Conservation (phyloP, 352 stramenopile species). For the Pythium pyrilobum region DNA sequence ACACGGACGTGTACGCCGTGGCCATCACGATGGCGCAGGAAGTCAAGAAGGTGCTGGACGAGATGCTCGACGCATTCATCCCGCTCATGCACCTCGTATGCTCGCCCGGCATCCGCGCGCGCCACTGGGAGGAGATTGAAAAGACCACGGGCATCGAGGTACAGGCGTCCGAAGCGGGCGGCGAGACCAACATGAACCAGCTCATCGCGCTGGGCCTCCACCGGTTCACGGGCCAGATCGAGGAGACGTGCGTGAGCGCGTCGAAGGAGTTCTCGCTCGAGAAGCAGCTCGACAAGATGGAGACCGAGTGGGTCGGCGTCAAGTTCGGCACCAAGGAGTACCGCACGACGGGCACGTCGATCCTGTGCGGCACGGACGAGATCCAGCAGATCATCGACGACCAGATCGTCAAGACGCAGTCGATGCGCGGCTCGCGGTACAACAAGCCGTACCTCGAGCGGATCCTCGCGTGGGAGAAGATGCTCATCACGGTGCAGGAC, state of each 20-base stretch:
- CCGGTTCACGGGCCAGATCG: conserved; percentile 84
- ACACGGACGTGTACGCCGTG: conserved; percentile 76
- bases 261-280: conserved; percentile 94
- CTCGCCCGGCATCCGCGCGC: conserved; percentile 86
- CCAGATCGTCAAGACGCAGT: conserved; percentile 95
- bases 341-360: conserved; percentile 90
- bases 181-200: conserved; percentile 88
- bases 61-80: conserved; percentile 87
- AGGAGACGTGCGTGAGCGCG: conserved; percentile 91
- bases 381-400: conserved; percentile 94
- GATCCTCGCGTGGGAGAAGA: conserved; percentile 88
- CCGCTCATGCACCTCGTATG: conserved; percentile 91
- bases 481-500: conserved; percentile 87
- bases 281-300: conserved; percentile 92
- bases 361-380: conserved; percentile 85
- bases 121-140: conserved; percentile 93
- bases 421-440: conserved; percentile 91
- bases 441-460: conserved; percentile 91
- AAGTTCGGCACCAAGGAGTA: conserved; percentile 94
- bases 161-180: conserved; percentile 60
- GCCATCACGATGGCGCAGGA: conserved; percentile 76
- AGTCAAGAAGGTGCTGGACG: conserved; percentile 76
- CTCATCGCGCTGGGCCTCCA: conserved; percentile 87
- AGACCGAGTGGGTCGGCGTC: conserved; percentile 88
- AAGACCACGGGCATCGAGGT: conserved; percentile 84